Base-by-base conservation (phyloP, 345 rosid genomes). In the Microthlaspi erraticum region DNA sequence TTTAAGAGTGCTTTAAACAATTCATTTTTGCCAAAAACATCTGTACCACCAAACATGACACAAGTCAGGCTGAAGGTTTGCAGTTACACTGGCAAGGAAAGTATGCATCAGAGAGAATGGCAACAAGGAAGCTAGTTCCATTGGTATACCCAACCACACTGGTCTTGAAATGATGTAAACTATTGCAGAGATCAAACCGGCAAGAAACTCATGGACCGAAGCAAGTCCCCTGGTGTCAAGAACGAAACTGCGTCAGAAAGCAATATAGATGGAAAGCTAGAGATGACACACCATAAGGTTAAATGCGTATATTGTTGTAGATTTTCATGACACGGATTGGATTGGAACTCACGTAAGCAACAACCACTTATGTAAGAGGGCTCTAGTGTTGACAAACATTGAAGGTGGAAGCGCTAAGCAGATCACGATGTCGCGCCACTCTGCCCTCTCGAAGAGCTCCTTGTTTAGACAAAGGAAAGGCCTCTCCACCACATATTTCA, bases 301-400 rank as follows among this genome's bases (percentile, higher is more conserved):
- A n/a, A n/a, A 11, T 20, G 58, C 26, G 26, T 20, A 20, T 20
- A 20, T 20, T 20, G 2, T 20, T 20, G 26, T 49, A 69, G 29
- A 10, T 48, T 32, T 33, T 20, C 6, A 56, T 20, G 46, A 23
- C 55, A 68, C 16, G 44, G 50, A 10, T 18, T 14, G 62, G 53
- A 74, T 1, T 8, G 53, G 62, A 68, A 87, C 93, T 86, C 74
- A 89, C 96, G 91, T 80, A 44, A 75, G 80, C 64, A 91, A 65
- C 78, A 91, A 76, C 93, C 96, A 91, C 34, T 77, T 80, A 69
- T 89, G 96, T 46, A 91, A 78, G 38, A 87, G 79, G 31, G 89
- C 81, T 74, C 78, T 75, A 9, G 69, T 14, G 56, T 60, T 68
- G 51, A 75, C 53, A 43, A 75, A 75, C 78, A 75, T 68, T 19